A percentile compares a stretch with the other conserved stretches of the same genome.
Evolutionary conservation across 805 yeast genomes (phyloP).

Genomic region (Sungouiozyma ichnusensis): DNA sequence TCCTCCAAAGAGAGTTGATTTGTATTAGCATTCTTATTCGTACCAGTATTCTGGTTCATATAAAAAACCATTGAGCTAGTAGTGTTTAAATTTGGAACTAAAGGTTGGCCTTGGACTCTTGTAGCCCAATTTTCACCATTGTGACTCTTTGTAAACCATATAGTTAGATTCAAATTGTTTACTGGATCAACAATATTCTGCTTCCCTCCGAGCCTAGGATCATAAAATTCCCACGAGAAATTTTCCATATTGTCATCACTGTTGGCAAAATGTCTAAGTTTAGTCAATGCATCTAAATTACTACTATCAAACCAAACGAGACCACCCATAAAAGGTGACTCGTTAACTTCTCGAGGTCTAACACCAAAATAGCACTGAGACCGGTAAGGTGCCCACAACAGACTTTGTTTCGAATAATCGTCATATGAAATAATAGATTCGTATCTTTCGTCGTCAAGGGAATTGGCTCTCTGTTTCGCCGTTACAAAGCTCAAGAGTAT

Average conservation of each 20-base stretch:
- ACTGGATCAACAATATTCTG: constrained; percentile 63
- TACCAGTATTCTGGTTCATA: constrained; percentile 61
- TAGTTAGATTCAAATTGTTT: constrained; percentile 49
- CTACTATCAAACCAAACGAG: constrained; percentile 80
- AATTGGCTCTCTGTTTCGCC: not conserved
- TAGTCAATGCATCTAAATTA: constrained; percentile 39
- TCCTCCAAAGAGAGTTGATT: not conserved
- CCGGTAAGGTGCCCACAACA: constrained; percentile 90
- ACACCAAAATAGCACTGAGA: constrained; percentile 80
- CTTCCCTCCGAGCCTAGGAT: constrained; percentile 79
- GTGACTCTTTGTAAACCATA: constrained; percentile 64
- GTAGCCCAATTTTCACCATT: constrained; percentile 76
- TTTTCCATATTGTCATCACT: constrained; percentile 58
- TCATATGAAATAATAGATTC: constrained; percentile 14
- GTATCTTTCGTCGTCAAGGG: not conserved
- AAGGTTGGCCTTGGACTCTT: constrained; percentile 57
- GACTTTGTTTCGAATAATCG: constrained; percentile 36
- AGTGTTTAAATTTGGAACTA: constrained; percentile 36
- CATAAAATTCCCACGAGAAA: constrained; percentile 82
- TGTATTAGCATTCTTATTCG: constrained; percentile 3
- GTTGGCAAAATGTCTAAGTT: constrained; percentile 65
- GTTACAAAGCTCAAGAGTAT: not conserved
- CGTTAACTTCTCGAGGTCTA: constrained; percentile 46
- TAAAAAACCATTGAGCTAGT: constrained; percentile 66
- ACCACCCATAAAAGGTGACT: constrained; percentile 65